Conservation (phyloP, 805 yeast genomes). For the Metschnikowia gelsemii region DNA sequence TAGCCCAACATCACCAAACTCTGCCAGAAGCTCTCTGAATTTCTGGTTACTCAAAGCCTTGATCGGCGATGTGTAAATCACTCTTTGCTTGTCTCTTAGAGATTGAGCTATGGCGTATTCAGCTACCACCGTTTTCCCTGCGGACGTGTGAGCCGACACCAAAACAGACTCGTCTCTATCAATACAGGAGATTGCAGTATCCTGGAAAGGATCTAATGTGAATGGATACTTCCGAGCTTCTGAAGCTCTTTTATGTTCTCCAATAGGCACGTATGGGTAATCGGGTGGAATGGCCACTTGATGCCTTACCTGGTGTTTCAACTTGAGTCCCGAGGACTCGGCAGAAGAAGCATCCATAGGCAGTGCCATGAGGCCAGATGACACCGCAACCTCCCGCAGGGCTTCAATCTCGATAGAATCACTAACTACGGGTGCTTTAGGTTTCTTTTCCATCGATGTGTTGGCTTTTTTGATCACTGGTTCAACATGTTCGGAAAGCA, state of each 20-base stretch:
- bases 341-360: conserved; percentile 28
- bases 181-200: conserved; percentile 92
- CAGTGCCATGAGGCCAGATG: conserved; percentile 59
- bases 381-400: conserved; percentile 80
- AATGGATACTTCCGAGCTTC: conserved; percentile 93
- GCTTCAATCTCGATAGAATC: conserved; percentile 89
- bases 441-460: conserved; percentile 20
- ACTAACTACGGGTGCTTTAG: conserved; percentile 71
- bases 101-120: conserved; percentile 97
- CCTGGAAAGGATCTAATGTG: conserved; percentile 94
- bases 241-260: conserved; percentile 72
- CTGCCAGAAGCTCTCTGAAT: conserved; percentile 86
- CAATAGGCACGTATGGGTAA: conserved; percentile 83
- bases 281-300: conserved; percentile 96
- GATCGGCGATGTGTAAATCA: conserved; percentile 92
- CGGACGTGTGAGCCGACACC: conserved; percentile 97
- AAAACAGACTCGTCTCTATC: conserved; percentile 92
- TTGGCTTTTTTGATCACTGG: conserved; percentile 7
- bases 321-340: conserved; percentile 45
- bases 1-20: conserved; percentile 94
- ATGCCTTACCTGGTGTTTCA: conserved; percentile 93
- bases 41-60: conserved; percentile 94
- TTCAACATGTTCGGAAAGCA: conserved; percentile 1
- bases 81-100: conserved; percentile 86
- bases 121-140: conserved; percentile 96